These are phyloP conservation scores for Penicillium sp. DNA, from an alignment of 2,329 filamentous ascomycete species.

Conservation along the genomic window DNA sequence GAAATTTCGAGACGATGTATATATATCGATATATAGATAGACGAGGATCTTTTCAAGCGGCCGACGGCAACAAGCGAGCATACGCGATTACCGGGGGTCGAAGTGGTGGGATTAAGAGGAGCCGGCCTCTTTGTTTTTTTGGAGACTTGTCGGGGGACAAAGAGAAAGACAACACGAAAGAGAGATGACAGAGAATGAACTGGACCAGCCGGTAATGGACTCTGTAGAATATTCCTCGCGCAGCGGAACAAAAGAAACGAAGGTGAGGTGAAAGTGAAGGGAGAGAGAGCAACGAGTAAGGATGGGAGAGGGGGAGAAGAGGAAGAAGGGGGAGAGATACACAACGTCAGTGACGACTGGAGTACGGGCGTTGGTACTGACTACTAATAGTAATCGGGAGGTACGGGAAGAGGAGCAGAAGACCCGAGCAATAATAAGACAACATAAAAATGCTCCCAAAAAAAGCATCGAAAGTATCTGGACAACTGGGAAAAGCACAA, in stretches of 20 bases:
- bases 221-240: conserved; percentile 39
- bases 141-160: conserved; percentile 25
- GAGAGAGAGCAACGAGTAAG: conserved; percentile 23
- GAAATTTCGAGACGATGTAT: not conserved
- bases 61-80: conserved; percentile 19
- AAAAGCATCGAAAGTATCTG: not conserved
- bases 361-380: conserved; percentile 10
- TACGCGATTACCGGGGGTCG: conserved; percentile 17
- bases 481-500: not conserved
- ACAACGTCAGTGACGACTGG: conserved; percentile 25
- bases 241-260: conserved; percentile 44
- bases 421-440: not conserved
- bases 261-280: conserved; percentile 25
- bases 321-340: conserved; percentile 23
- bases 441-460: too few relatives aligned
- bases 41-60: not conserved
- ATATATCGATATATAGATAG: not conserved
- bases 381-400: conserved; percentile 29
- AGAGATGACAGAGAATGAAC: conserved; percentile 39
- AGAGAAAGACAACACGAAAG: conserved; percentile 37
- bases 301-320: conserved; percentile 26
- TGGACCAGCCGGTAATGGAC: conserved; percentile 46
- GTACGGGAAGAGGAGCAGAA: conserved; percentile 10
- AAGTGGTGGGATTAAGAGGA: conserved; percentile 38
- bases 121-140: conserved; percentile 42